These are phyloP conservation scores for Nicotiana undulata DNA, from an alignment of 257 asterid species.

Conservation along the genomic window DNA sequence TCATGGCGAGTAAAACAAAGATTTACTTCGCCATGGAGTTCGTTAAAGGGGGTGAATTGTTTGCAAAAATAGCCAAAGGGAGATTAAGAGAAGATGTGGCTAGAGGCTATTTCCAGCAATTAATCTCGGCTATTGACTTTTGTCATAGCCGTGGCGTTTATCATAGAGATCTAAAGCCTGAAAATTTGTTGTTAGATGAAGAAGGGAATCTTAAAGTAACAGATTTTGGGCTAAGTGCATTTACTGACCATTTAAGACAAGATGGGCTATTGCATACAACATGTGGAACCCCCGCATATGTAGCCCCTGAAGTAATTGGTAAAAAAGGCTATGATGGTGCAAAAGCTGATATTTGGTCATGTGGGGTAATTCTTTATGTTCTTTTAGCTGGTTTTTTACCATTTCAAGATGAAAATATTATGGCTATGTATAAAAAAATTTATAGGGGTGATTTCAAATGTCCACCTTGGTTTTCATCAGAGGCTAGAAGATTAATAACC, in stretches of 20 bases:
- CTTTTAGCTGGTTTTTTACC: slow-evolving; percentile 47
- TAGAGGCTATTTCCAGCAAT: slow-evolving; percentile 43
- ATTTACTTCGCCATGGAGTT: slow-evolving; percentile 49
- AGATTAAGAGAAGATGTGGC: slow-evolving; percentile 42
- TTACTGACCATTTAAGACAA: slow-evolving; percentile 31
- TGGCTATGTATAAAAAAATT: slow-evolving; percentile 39
- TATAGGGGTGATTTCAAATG: slow-evolving; percentile 51
- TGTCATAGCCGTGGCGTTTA: slow-evolving; percentile 54
- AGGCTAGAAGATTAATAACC: slow-evolving; percentile 33
- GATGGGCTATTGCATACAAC: slow-evolving; percentile 48
- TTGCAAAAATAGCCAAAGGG: slow-evolving; percentile 35
- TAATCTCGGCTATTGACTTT: slow-evolving; percentile 46
- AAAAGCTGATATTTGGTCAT: slow-evolving; percentile 54
- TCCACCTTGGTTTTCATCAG: slow-evolving; percentile 52
- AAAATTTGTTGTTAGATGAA: slow-evolving; percentile 37
- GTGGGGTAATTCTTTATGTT: slow-evolving; percentile 43
- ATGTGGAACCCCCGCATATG: slow-evolving; percentile 52
- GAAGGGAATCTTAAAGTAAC: slow-evolving; percentile 45
- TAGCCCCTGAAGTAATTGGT: slow-evolving; percentile 49
- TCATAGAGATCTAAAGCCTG: slow-evolving; percentile 48
- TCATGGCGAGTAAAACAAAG: slow-evolving; percentile 51
- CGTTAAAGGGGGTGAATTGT: slow-evolving; percentile 48
- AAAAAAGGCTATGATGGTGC: slow-evolving; percentile 52
- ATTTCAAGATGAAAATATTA: slow-evolving; percentile 38
- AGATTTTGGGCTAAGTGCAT: slow-evolving; percentile 48